Base-by-base conservation (phyloP, 257 asterid species). In the Solanum stenotomum region DNA sequence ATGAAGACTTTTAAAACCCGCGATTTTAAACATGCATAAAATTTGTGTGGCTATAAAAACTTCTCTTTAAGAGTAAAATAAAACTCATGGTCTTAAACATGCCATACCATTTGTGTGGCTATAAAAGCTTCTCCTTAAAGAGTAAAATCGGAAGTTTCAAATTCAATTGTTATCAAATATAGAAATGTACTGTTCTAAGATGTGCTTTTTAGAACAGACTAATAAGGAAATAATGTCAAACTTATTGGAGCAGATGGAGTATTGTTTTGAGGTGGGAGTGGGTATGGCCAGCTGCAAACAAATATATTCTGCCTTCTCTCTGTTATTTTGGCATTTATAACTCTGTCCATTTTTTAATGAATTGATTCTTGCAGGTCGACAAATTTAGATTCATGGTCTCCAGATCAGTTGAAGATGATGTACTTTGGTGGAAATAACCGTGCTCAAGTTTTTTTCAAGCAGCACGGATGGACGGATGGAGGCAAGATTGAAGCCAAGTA, bases 381-480 rank as follows among this genome's bases (percentile, higher is more conserved):
- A 77, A 94, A 91, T 91, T 91, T 97, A 95, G 99, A 97, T 91
- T 94, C 99, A 70, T 97, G 99, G 99, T 89, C 96, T 49, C 96
- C 98, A 16, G 99, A 97, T 37, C 99, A 97, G 93, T 91, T 97
- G 92, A 97, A 97, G 89, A 90, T 96, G 96, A 97, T 97, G 99
- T 84, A 87, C 89, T 96, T 94, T 83, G 98, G 99, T 86, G 99
- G 99, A 88, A 97, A 97, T 92, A 96, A 94, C 65, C 98, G 99
- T 88, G 99, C 99, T 76, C 99, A 95, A 87, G 98, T 91, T 86
- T 97, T 97, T 91, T 97, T 97, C 90, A 97, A 96, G 91, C 99
- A 96, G 92, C 99, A 97, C 87, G 99, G 99, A 84, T 97, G 99
- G 99, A 90, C 91, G 70, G 99, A 94, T 90, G 99, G 99, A 78